Percentiles rank a stretch among this genome's conserved stretches.
Conservation (phyloP, 2,329 filamentous ascomycete genomes). For the Colletotrichum higginsianum region DNA sequence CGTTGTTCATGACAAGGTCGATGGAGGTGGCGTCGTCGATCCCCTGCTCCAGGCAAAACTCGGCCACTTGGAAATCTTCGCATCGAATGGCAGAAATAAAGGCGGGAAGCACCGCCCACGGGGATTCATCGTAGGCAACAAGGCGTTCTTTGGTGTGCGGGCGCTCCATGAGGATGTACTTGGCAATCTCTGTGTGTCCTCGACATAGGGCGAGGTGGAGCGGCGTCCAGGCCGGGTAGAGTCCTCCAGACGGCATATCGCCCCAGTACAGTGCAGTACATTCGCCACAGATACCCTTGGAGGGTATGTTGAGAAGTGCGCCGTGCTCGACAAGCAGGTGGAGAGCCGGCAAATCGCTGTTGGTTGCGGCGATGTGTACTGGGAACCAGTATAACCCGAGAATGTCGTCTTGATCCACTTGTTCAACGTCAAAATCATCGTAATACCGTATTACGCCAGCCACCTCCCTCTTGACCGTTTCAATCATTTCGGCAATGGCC, state of each 20-base stretch:
- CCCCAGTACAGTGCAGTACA: not conserved
- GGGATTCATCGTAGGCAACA: not conserved
- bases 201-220: conserved; percentile 12
- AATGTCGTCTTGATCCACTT: not conserved
- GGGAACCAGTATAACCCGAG: not conserved
- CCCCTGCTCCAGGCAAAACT: not conserved
- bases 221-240: conserved; percentile 1
- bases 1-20: not conserved
- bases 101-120: not conserved
- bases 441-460: not conserved
- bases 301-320: conserved; percentile 6
- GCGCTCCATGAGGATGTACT: not conserved
- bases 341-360: not conserved
- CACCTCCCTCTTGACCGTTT: not conserved
- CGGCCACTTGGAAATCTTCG: not conserved
- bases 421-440: too few relatives aligned
- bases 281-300: not conserved
- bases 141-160: conserved; percentile 1
- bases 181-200: not conserved
- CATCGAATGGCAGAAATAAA: conserved; percentile 7
- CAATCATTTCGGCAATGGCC: not conserved
- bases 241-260: too few relatives aligned
- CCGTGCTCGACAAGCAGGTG: not conserved
- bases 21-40: not conserved
- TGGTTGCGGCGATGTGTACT: not conserved